These are phyloP conservation scores for Spencermartinsiella ligniputridi DNA, from an alignment of 1,139 yeast species.

Conservation along the genomic window DNA sequence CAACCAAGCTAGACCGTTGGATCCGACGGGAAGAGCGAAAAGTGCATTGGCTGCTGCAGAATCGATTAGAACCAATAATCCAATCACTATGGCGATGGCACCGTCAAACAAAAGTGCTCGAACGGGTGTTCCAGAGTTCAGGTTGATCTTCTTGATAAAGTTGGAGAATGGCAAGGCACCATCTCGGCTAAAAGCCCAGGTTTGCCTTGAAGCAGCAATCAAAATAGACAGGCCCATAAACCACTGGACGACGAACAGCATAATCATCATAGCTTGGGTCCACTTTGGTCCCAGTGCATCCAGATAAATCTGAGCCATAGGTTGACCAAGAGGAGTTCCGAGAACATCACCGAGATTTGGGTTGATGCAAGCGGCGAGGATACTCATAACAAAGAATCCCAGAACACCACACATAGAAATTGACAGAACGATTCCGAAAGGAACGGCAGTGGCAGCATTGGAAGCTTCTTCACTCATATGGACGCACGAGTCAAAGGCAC, in stretches of 20 bases:
- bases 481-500: slow-evolving; percentile 64
- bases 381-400: slow-evolving; percentile 56
- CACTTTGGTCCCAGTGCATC: slow-evolving; percentile 66
- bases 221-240: slow-evolving; percentile 65
- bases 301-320: slow-evolving; percentile 56
- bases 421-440: slow-evolving; percentile 56
- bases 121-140: slow-evolving; percentile 50
- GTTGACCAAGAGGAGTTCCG: slow-evolving; percentile 28
- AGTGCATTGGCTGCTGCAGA: slow-evolving; percentile 58
- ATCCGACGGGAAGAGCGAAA: slow-evolving; percentile 56
- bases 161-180: slow-evolving; percentile 71
- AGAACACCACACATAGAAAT: slow-evolving; percentile 56
- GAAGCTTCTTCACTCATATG: slow-evolving; percentile 68
- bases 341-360: slow-evolving; percentile 44
- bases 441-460: slow-evolving; percentile 63
- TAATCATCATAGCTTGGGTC: slow-evolving; percentile 42
- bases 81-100: slow-evolving; percentile 44
- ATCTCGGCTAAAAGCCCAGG: slow-evolving; percentile 85
- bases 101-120: slow-evolving; percentile 58
- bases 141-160: slow-evolving; percentile 49
- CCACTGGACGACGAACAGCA: slow-evolving; percentile 32
- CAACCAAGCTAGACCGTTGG: slow-evolving; percentile 58
- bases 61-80: slow-evolving; percentile 55
- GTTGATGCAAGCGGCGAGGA: slow-evolving; percentile 52
- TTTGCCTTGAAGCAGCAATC: slow-evolving; percentile 82